Base-by-base conservation (phyloP, 768 basidiomycete genomes). In the Tubosaeta brunneosetosa region DNA sequence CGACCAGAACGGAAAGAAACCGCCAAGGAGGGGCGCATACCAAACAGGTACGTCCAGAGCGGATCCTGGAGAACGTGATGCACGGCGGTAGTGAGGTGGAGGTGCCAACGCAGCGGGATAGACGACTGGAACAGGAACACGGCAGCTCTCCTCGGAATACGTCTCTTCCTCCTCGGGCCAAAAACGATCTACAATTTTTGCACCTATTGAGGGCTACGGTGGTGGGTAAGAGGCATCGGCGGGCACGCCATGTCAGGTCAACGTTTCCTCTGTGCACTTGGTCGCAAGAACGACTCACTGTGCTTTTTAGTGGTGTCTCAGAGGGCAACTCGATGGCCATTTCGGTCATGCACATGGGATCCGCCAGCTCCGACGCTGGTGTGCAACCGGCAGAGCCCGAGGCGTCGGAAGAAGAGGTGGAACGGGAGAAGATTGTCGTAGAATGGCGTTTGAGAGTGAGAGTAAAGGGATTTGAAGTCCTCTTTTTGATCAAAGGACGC, bases 101-200 rank as follows among this genome's bases (percentile, higher is more conserved):
- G 66, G 66, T 49, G 66, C 57, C 52, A 68, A 43, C 42, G 51
- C 55, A 26, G 53, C 34, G 11, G 65, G 48, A 52, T 59, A 67
- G 19, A 29, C 40, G 32, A 48, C 52, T 33, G 47, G 40, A 17
- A 33, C 54, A 9, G 52, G 42, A 17, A 31, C 33, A 26, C 11
- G 51, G 56, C 42, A 46, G 56, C 52, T 57, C 55, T 60, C 66
- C 60, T 61, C 61, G 52, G 57, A 47, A 31, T 26, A 51, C 7
- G 31, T 33, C 6, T 49, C 44, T 37, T 67, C 67, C 25, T 67
- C 68, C 52, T 67, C 62, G 47, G 68, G 66, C 64, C 66, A 70
- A 55, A 68, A 68, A 2, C 56, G 54, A 31, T 70, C 68, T 17
- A 64, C 27, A 0, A 68, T 68, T 55, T 64, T 68, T 3, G 58